Conservation (phyloP, 23 red algal genomes). For the Gracilaria domingensis region DNA sequence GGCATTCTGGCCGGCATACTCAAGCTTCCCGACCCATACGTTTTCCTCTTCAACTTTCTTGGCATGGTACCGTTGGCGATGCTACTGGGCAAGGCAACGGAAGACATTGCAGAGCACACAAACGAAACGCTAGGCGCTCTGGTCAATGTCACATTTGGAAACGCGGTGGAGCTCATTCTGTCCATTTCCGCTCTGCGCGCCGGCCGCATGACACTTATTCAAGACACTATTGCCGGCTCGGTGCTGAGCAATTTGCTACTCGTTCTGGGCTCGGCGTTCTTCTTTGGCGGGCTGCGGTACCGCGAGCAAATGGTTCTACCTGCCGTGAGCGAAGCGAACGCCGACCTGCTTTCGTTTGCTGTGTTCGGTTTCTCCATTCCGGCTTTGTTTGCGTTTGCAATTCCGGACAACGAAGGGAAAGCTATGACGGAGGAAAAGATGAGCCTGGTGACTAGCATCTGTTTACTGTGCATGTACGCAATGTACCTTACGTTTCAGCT, state of each 20-base stretch:
- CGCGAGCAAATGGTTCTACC: slow-evolving; percentile 75
- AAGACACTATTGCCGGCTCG: slow-evolving; percentile 90
- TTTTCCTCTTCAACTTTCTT: slow-evolving; percentile 89
- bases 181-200: slow-evolving; percentile 81
- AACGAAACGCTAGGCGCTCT: slow-evolving; percentile 88
- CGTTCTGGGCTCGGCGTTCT: slow-evolving; percentile 88
- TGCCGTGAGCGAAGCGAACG: slow-evolving; percentile 82
- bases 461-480: slow-evolving; percentile 82
- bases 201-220: slow-evolving; percentile 82
- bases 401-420: slow-evolving; percentile 35
- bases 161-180: slow-evolving; percentile 98
- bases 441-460: slow-evolving; percentile 71
- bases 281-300: slow-evolving; percentile 88
- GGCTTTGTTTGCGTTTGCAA: slow-evolving; percentile 71
- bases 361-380: slow-evolving; percentile 92
- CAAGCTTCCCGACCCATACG: slow-evolving; percentile 7
- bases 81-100: slow-evolving; percentile 89
- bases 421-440: slow-evolving; percentile 48
- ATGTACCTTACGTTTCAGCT: slow-evolving; percentile 89
- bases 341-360: slow-evolving; percentile 79
- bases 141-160: slow-evolving; percentile 98
- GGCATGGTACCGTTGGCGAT: slow-evolving; percentile 92
- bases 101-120: slow-evolving; percentile 93
- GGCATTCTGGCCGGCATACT: slow-evolving; percentile 62
- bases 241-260: slow-evolving; percentile 94